A percentile compares a stretch with the other conserved stretches of the same genome.
These are phyloP conservation scores for Rosa multiflora DNA, from an alignment of 306 rosid species.

Conservation along the genomic window DNA sequence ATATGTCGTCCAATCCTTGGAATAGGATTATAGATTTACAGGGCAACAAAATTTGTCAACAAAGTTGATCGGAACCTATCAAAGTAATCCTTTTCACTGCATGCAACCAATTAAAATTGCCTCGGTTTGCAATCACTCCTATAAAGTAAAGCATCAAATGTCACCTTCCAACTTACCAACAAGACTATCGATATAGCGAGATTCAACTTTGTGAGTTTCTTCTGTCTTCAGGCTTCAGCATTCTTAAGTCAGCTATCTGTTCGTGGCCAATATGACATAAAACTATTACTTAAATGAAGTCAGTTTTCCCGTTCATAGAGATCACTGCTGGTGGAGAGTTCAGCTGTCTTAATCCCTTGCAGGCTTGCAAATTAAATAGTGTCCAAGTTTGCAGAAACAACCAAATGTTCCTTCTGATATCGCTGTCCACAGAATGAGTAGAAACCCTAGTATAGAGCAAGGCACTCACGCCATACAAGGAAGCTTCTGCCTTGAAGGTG, in stretches of 20 bases:
- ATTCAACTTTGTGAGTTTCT: conserved; percentile 80
- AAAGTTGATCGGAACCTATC: conserved; percentile 84
- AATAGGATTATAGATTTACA: conserved; percentile 73
- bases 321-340: neutral
- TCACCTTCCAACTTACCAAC: conserved; percentile 53
- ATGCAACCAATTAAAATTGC: conserved; percentile 45
- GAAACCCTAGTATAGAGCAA: conserved; percentile 14
- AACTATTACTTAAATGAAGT: neutral
- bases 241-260: conserved; percentile 75
- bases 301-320: conserved; percentile 2
- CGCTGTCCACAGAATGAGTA: neutral
- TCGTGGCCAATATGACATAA: conserved; percentile 25
- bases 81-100: conserved; percentile 54
- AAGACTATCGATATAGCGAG: conserved; percentile 66
- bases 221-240: conserved; percentile 69
- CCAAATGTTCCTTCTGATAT: neutral
- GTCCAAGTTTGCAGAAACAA: neutral
- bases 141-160: conserved; percentile 13
- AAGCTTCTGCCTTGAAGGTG: conserved; percentile 84
- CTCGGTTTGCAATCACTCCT: conserved; percentile 13
- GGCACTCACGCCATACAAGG: conserved; percentile 80
- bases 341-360: neutral
- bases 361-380: neutral
- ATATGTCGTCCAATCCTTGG: conserved; percentile 80
- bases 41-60: conserved; percentile 80